These are phyloP conservation scores for Beta lomatogona DNA, from an alignment of 179 eudicot species.

Conservation along the genomic window DNA sequence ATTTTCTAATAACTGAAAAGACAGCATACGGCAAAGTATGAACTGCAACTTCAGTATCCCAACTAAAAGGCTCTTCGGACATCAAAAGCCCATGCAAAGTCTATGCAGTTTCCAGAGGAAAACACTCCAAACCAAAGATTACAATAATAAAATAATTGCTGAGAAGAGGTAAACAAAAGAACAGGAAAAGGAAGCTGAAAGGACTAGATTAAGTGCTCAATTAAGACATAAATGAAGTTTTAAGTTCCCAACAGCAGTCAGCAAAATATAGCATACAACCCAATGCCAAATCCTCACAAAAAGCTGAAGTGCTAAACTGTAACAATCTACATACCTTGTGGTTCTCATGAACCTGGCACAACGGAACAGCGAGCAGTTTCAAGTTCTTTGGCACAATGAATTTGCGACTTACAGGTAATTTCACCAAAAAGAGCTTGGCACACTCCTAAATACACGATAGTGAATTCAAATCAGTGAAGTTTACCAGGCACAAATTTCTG, in stretches of 20 bases:
- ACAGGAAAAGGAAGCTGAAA: background rate
- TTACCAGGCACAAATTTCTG: background rate
- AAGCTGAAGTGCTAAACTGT: background rate
- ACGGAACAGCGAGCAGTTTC: constrained; percentile 68
- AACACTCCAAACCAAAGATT: background rate
- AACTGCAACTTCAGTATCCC: background rate
- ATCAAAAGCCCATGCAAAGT: background rate
- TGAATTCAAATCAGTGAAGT: background rate
- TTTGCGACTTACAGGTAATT: constrained; percentile 53
- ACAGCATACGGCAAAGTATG: background rate
- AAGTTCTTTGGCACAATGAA: constrained; percentile 60
- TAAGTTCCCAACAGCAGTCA: background rate
- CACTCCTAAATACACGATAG: constrained; percentile 51
- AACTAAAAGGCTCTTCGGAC: background rate
- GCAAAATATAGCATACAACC: background rate
- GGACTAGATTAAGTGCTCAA: background rate
- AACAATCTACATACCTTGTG: constrained; percentile 43
- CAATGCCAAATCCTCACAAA: background rate
- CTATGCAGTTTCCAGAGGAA: background rate
- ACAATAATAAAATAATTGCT: background rate
- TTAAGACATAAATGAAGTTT: background rate
- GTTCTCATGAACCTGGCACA: constrained; percentile 62
- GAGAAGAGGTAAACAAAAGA: too few species aligned
- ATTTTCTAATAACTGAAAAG: too few species aligned
- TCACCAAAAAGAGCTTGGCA: constrained; percentile 65